Conservation (phyloP, 2,329 filamentous ascomycete species). For the Botrytis fragariae region DNA sequence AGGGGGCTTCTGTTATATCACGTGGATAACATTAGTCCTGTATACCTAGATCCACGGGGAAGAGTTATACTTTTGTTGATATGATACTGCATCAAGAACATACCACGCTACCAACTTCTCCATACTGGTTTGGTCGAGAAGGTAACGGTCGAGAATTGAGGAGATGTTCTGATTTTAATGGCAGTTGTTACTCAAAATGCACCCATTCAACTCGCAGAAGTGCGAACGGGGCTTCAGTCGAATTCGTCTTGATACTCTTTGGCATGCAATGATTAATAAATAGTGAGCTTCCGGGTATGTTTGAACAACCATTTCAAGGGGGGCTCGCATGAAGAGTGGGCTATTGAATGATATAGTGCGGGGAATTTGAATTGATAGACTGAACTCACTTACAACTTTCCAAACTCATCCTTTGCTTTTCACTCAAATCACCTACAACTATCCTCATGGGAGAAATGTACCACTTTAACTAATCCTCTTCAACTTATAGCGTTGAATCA, state of each 20-base stretch:
- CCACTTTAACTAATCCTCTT: accelerated
- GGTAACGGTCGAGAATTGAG: background rate
- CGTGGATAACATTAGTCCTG: background rate
- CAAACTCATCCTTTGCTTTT: background rate
- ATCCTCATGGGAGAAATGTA: accelerated
- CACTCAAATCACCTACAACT: background rate
- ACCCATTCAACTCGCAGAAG: background rate
- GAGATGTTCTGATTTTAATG: background rate
- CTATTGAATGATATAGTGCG: background rate
- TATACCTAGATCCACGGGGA: too few relatives aligned
- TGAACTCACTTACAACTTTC: background rate
- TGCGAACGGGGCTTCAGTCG: background rate
- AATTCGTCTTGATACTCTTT: background rate
- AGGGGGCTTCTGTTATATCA: too few relatives aligned
- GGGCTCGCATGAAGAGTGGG: background rate
- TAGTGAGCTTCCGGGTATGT: too few relatives aligned
- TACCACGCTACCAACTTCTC: background rate
- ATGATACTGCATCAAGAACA: background rate
- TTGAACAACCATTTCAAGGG: background rate
- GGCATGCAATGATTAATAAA: background rate
- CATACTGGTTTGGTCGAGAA: background rate
- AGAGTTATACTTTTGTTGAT: too few relatives aligned
- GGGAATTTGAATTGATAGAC: background rate
- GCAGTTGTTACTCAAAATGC: background rate
- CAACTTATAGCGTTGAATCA: background rate